Evolutionary conservation across 23 red algal genomes (phyloP), one percentile per base, ranked within the genome.

Genomic region (Gracilariopsis chorda): DNA sequence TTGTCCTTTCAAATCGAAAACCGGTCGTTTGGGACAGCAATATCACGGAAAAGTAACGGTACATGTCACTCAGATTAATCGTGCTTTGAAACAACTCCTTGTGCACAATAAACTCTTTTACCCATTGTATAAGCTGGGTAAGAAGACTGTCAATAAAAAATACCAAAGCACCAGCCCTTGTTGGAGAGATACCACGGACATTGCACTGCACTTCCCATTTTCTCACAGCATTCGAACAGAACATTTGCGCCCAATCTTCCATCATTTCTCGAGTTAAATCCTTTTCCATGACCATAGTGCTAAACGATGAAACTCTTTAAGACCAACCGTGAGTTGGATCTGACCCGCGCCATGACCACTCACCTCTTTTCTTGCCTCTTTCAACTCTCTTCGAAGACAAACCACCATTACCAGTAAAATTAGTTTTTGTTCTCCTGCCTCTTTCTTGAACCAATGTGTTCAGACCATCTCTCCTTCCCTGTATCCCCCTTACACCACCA

Each of bases 11-110:
- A 21, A 82, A 62, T 59, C 52, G 56, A 33, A 82, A 82, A 4
- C 56, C 78, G 2, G 78, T 58, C 1, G 78, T 82, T 30, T 82
- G 78, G 2, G 78, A 82, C 12, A 59, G 36, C 21, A 82, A 28
- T 16, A 82, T 20, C 19, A 82, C n/a, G n/a, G n/a, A n/a, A n/a
- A n/a, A n/a, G n/a, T n/a, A n/a, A n/a, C n/a, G n/a, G n/a, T n/a
- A n/a, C n/a, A n/a, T n/a, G n/a, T n/a, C n/a, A n/a, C n/a, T n/a
- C n/a, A n/a, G n/a, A n/a, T n/a, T n/a, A n/a, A n/a, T n/a, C n/a
- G n/a, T n/a, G n/a, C n/a, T n/a, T n/a, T n/a, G n/a, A n/a, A n/a
- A n/a, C n/a, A n/a, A n/a, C n/a, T n/a, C n/a, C n/a, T n/a, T n/a
- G n/a, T n/a, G n/a, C n/a, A n/a, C n/a, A n/a, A n/a, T n/a, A n/a